These are phyloP conservation scores for Clitocybe nebularis DNA, from an alignment of 1,284 basidiomycete species.

Conservation along the genomic window DNA sequence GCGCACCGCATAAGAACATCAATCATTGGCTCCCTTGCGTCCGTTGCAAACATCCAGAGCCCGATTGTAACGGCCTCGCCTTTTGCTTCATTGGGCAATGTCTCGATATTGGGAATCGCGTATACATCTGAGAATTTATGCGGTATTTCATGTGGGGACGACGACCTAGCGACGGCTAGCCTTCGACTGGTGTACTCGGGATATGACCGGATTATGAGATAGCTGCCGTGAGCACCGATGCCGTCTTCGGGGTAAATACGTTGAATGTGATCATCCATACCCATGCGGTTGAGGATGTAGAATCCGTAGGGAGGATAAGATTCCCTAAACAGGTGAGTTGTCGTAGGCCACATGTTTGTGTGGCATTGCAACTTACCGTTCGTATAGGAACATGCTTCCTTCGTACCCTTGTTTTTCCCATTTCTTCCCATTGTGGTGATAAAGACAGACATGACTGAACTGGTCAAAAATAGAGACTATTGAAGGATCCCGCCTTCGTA, in stretches of 20 bases:
- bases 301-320: constrained; percentile 81
- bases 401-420: constrained; percentile 87
- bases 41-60: constrained; percentile 76
- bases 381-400: constrained; percentile 86
- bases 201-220: constrained; percentile 75
- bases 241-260: constrained; percentile 78
- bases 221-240: constrained; percentile 58
- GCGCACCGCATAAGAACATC: constrained; percentile 63
- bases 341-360: too few relatives aligned
- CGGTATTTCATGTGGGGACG: constrained; percentile 28
- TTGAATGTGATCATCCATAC: constrained; percentile 80
- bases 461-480: constrained; percentile 81
- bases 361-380: constrained; percentile 50
- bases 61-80: constrained; percentile 63
- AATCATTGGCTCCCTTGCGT: constrained; percentile 66
- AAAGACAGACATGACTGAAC: constrained; percentile 81
- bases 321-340: constrained; percentile 39
- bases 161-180: constrained; percentile 32
- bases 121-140: constrained; percentile 48
- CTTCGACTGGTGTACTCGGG: constrained; percentile 62
- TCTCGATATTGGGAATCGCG: constrained; percentile 36
- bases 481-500: constrained; percentile 75
- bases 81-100: constrained; percentile 43
- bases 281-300: constrained; percentile 84
- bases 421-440: constrained; percentile 63